Percentiles rank a stretch among this genome's conserved stretches.
Evolutionary conservation across 306 rosid species (phyloP).

Genomic region (Betula pendula): DNA sequence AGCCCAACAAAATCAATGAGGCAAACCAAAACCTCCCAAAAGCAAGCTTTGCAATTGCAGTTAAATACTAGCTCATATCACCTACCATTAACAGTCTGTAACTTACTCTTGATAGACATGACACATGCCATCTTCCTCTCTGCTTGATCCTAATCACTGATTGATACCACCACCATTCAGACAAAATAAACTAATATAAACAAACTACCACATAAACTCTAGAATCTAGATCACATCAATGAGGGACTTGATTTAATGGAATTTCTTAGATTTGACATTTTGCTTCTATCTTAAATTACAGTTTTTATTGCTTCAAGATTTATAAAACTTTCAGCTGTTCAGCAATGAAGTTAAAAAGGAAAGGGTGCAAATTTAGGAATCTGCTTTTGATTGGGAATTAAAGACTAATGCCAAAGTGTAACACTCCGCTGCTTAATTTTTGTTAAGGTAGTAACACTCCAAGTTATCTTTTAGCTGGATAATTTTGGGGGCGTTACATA

Average conservation of each 20-base stretch:
- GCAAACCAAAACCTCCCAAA: too few species aligned
- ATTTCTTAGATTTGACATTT: background rate
- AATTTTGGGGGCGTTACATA: too few species aligned
- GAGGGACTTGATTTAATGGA: background rate
- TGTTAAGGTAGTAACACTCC: too few species aligned
- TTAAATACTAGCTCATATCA: too few species aligned
- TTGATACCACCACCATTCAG: constrained; percentile 14
- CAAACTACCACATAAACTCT: constrained; percentile 3
- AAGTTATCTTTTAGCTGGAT: too few species aligned
- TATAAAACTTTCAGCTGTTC: background rate
- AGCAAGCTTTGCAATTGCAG: too few species aligned
- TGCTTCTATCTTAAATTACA: background rate
- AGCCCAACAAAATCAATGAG: too few species aligned
- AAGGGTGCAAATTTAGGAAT: constrained; percentile 9
- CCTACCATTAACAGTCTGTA: too few species aligned
- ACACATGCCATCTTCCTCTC: constrained; percentile 42
- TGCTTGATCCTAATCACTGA: constrained; percentile 49
- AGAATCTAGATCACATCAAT: background rate
- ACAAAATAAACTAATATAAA: background rate
- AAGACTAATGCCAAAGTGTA: background rate
- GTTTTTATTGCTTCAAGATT: background rate
- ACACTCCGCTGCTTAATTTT: background rate
- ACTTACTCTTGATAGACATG: too few species aligned
- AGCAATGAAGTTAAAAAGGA: background rate
- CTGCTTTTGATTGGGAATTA: background rate